Evolutionary conservation across 78 protist species (phyloP).

Genomic region (Pelomyxa schiedti): DNA sequence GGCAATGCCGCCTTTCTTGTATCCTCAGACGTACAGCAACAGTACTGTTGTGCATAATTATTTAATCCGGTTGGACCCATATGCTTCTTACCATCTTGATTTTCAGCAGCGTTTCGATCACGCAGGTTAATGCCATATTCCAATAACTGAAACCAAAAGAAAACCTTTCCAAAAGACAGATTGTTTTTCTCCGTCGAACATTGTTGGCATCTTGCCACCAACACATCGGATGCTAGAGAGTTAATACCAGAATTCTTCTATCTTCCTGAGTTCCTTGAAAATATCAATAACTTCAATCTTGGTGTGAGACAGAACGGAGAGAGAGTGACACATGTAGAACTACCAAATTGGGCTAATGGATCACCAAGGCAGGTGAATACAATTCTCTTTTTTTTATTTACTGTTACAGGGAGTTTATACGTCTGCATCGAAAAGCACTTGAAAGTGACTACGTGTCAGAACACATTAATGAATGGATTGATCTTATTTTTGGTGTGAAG

Average conservation of each 20-base stretch:
- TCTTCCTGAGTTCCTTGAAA: constrained; percentile 53
- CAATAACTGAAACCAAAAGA: too few relatives aligned
- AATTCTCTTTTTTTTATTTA: too few relatives aligned
- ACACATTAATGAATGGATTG: constrained; percentile 89
- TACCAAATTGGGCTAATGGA: constrained; percentile 79
- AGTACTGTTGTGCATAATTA: constrained; percentile 56
- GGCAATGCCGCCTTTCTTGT: constrained; percentile 69
- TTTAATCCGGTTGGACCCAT: constrained; percentile 79
- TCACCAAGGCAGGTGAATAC: too few relatives aligned
- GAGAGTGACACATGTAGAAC: constrained; percentile 34
- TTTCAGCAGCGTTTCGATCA: constrained; percentile 78
- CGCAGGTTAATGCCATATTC: too few relatives aligned
- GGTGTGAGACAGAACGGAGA: constrained; percentile 57
- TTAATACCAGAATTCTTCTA: constrained; percentile 87
- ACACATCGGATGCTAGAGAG: constrained; percentile 75
- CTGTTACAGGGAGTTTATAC: constrained; percentile 51
- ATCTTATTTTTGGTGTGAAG: constrained; percentile 83
- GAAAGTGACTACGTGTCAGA: constrained; percentile 75
- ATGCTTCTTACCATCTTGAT: constrained; percentile 42
- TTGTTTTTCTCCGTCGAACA: neutral
- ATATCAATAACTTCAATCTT: constrained; percentile 31
- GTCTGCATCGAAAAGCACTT: constrained; percentile 44
- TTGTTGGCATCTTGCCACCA: constrained; percentile 11
- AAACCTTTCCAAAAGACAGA: constrained; percentile 27
- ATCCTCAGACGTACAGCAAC: constrained; percentile 73